Base-by-base conservation (phyloP, 768 basidiomycete species). In the Exsudoporus frostii region DNA sequence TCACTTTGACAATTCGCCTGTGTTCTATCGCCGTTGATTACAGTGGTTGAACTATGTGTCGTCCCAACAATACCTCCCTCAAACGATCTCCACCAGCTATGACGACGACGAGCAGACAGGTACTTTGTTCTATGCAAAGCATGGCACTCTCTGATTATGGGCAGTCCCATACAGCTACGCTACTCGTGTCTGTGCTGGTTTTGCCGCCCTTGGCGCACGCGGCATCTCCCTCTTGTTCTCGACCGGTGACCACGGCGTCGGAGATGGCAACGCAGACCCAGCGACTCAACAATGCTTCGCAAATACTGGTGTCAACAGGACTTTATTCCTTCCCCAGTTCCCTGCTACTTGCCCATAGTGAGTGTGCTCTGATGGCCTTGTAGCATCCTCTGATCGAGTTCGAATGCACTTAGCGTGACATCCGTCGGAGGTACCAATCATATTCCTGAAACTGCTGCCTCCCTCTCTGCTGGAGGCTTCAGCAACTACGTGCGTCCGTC, bases 401-500 rank as follows among this genome's bases (percentile, higher is more conserved):
- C 5, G 11, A 43, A 50, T 20, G 2, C 19, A 29, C 22, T 10
- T 6, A 89, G 87, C 56, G 84, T 88, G 19, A 91, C 88, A 4
- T 56, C 84, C 3, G 87, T 91, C 4, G 88, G 88, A 7, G 88
- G 81, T 9, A 89, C 88, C 1, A 67, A 66, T 24, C 55, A 70
- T 37, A 69, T 86, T 45, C 86, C 85, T 0, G 88, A 90, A 65
- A 74, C 74, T 14, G 82, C 81, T 0, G 79, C 77, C 0, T 65
- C 48, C 56, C 85, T 88, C 72, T 87, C 85, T 13, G 85, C 86
- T 1, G 88, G 88, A 33, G 87, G 88, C 4, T 90, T 89, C 71
- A 87, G 85, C 64, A 74, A 85, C 56, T 80, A 81, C 48, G 85
- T 86, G 57, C 78, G 38, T 45, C 45, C 36, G 33, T 47, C 11